These are phyloP conservation scores for Cryptococcus sp. DNA, from an alignment of 1,284 basidiomycete species.

Conservation along the genomic window DNA sequence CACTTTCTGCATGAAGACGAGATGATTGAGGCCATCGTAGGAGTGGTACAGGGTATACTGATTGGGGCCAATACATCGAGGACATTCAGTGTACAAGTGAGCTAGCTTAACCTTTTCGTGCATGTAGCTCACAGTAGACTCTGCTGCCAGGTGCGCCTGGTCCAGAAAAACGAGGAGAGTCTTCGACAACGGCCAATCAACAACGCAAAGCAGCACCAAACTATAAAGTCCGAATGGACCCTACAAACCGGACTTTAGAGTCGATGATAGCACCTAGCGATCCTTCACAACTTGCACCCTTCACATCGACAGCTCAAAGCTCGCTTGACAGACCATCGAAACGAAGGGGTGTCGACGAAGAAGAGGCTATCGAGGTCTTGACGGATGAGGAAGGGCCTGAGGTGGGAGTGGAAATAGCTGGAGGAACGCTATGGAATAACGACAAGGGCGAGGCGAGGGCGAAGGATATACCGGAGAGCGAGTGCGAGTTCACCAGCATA, in stretches of 20 bases:
- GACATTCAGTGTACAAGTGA: conserved; percentile 76
- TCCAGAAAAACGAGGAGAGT: conserved; percentile 20
- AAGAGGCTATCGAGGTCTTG: conserved; percentile 19
- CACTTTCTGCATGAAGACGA: conserved; percentile 90
- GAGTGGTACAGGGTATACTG: conserved; percentile 62
- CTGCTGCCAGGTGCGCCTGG: conserved; percentile 42
- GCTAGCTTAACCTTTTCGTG: conserved; percentile 2
- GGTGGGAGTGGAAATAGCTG: conserved; percentile 7
- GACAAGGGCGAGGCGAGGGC: conserved; percentile 10
- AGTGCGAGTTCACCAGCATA: conserved; percentile 76
- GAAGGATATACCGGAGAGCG: conserved; percentile 66
- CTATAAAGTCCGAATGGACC: conserved; percentile 87
- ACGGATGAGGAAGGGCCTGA: conserved; percentile 23
- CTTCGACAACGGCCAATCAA: neutral
- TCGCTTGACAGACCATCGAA: conserved; percentile 25
- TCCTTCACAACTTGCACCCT: conserved; percentile 29
- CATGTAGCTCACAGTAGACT: conserved; percentile 27
- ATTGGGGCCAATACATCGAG: conserved; percentile 61
- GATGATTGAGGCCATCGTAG: conserved; percentile 75
- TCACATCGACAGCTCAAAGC: conserved; percentile 6
- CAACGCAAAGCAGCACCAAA: conserved; percentile 57
- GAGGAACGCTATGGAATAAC: conserved; percentile 13
- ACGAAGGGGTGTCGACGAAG: conserved; percentile 26
- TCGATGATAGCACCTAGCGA: conserved; percentile 65
- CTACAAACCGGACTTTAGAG: conserved; percentile 81